phyloP scores from a whole-genome alignment of 345 rosid species.

The Salix brachista region DNA sequence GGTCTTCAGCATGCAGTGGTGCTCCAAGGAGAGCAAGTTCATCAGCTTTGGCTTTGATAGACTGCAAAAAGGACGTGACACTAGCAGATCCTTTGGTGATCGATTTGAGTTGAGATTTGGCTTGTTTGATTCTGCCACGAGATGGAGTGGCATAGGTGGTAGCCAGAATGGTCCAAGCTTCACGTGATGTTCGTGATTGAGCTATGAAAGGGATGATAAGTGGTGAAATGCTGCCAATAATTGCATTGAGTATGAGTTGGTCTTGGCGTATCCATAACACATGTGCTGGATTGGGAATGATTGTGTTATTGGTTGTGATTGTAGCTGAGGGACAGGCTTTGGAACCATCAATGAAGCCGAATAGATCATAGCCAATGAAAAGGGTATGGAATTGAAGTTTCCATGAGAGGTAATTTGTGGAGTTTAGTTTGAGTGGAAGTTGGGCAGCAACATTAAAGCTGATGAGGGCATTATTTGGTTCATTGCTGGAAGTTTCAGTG shows the following conservation, averaged over 20 bases:
- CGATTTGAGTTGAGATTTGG: background rate
- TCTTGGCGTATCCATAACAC: background rate
- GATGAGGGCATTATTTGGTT: too few species aligned
- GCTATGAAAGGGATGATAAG: background rate
- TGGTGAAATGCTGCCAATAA: background rate
- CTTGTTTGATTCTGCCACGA: background rate
- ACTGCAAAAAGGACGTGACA: background rate
- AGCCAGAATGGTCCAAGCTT: background rate
- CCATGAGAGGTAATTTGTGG: too few species aligned
- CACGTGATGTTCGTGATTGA: accelerated
- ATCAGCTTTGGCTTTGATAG: background rate
- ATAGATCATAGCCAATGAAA: too few species aligned
- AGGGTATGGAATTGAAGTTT: too few species aligned
- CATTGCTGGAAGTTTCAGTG: too few species aligned
- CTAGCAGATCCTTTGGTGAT: background rate
- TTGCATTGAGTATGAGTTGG: background rate
- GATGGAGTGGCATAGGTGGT: background rate
- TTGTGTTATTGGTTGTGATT: too few species aligned
- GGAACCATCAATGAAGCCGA: too few species aligned
- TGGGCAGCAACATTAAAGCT: too few species aligned
- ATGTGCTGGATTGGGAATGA: background rate
- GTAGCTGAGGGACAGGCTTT: too few species aligned
- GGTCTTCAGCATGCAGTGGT: background rate
- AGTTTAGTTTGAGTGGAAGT: too few species aligned
- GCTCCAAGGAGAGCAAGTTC: slow-evolving; percentile 1